Percentiles rank a stretch among this genome's conserved stretches.
Conservation (phyloP, 2,329 filamentous ascomycete genomes). For the Didymella sp. region DNA sequence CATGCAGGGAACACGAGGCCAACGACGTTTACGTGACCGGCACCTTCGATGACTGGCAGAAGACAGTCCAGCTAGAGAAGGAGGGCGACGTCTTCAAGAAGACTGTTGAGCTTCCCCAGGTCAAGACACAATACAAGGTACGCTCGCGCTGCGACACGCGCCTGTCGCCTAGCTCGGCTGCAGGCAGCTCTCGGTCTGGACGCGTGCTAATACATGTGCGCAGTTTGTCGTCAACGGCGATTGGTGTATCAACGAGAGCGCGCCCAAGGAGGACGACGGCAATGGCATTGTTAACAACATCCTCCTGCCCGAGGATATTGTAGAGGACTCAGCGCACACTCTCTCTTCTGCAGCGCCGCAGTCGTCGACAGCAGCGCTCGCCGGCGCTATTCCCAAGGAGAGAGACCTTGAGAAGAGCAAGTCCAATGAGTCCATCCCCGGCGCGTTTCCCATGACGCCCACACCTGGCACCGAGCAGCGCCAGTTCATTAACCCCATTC, state of each 20-base stretch:
- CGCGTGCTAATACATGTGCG: conserved; percentile 28
- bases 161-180: conserved; percentile 11
- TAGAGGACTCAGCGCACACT: conserved; percentile 57
- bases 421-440: conserved; percentile 58
- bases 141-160: conserved; percentile 32
- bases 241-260: conserved; percentile 84
- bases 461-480: conserved; percentile 53
- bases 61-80: conserved; percentile 83
- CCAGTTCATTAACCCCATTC: conserved; percentile 65
- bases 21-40: conserved; percentile 93
- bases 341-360: conserved; percentile 73
- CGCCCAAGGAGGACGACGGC: conserved; percentile 81
- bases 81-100: conserved; percentile 76
- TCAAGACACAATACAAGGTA: conserved; percentile 95
- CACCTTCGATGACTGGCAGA: conserved; percentile 93
- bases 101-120: conserved; percentile 73
- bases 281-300: conserved; percentile 93
- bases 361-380: conserved; percentile 74
- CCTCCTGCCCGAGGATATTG: conserved; percentile 75
- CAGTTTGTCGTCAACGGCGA: conserved; percentile 95
- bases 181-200: conserved; percentile 9
- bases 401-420: conserved; percentile 28
- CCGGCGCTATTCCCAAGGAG: conserved; percentile 70
- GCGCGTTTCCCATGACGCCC: conserved; percentile 77
- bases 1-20: conserved; percentile 77